These are phyloP conservation scores for Eragrostis tef DNA, from an alignment of 202 grass and related monocot species.

Conservation along the genomic window DNA sequence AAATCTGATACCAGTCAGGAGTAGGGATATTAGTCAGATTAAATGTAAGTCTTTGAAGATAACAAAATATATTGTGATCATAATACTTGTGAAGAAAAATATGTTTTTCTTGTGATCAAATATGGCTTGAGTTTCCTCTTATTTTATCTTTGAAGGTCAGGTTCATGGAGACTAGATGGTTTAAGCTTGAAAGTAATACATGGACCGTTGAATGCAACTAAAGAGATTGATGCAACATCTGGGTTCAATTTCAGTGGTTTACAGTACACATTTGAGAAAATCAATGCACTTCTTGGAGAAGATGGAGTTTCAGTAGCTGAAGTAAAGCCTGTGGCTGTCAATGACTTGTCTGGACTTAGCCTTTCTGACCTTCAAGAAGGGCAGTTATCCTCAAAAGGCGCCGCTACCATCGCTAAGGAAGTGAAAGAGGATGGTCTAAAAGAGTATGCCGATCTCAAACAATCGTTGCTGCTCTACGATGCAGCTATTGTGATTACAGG, in stretches of 20 bases:
- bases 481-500: constrained; percentile 67
- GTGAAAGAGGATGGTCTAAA: constrained; percentile 70
- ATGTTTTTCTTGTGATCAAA: no score
- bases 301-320: constrained; percentile 64
- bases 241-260: constrained; percentile 55
- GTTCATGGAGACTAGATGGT: constrained; percentile 89
- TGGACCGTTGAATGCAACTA: constrained; percentile 40
- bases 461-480: constrained; percentile 78
- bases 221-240: constrained; percentile 40
- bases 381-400: constrained; percentile 46
- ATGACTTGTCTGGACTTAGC: constrained; percentile 53
- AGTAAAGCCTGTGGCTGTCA: constrained; percentile 55
- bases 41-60: no score
- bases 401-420: constrained; percentile 32
- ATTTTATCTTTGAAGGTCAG: constrained; percentile 64
- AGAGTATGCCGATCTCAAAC: constrained; percentile 83
- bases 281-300: constrained; percentile 60
- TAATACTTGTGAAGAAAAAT: no score
- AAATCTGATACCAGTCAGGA: not conserved
- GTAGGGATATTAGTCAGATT: no score
- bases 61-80: no score
- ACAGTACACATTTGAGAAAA: constrained; percentile 68
- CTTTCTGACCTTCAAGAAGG: constrained; percentile 54
- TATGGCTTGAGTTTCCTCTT: constrained; percentile 5
- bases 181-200: constrained; percentile 75